phyloP scores from a whole-genome alignment of 805 yeast species.

The Dipodascus geniculatus region DNA sequence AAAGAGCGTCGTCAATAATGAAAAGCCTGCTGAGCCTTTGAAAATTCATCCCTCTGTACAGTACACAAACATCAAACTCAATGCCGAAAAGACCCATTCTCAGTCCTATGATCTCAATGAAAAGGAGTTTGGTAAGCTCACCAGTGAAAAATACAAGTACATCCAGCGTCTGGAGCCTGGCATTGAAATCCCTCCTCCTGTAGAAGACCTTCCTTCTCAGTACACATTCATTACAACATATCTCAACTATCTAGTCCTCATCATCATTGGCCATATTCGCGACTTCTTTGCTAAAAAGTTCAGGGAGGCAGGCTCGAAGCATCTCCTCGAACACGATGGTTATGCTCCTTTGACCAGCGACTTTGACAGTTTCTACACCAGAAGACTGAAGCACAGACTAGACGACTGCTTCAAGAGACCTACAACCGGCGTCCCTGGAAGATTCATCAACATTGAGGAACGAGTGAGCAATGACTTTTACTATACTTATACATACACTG shows the following conservation, averaged over 20 bases:
- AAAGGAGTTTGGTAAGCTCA: conserved; percentile 61
- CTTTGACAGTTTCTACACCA: conserved; percentile 84
- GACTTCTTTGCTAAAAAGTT: conserved; percentile 78
- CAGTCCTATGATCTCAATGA: conserved; percentile 24
- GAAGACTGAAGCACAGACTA: conserved; percentile 81
- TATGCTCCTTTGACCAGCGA: conserved; percentile 94
- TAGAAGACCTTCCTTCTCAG: conserved; percentile 80
- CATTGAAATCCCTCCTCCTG: conserved; percentile 38
- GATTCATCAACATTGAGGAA: conserved; percentile 72
- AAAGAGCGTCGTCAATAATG: not conserved
- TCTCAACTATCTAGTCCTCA: conserved; percentile 69
- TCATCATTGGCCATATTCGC: conserved; percentile 79
- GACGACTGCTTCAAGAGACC: conserved; percentile 95
- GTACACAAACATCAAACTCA: not conserved
- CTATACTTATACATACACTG: conserved; percentile 59
- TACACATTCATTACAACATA: conserved; percentile 71
- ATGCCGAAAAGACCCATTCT: not conserved
- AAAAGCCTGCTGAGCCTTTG: not conserved
- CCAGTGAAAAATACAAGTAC: conserved; percentile 53
- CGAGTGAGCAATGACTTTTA: conserved; percentile 59
- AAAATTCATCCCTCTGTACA: not conserved
- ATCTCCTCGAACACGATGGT: conserved; percentile 69
- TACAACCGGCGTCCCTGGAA: conserved; percentile 95
- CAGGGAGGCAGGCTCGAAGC: conserved; percentile 48
- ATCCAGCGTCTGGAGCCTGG: conserved; percentile 44